Percentiles rank a stretch among this genome's conserved stretches.
Evolutionary conservation across 1,284 basidiomycete species (phyloP).

Genomic region (Inonotus hispidus): DNA sequence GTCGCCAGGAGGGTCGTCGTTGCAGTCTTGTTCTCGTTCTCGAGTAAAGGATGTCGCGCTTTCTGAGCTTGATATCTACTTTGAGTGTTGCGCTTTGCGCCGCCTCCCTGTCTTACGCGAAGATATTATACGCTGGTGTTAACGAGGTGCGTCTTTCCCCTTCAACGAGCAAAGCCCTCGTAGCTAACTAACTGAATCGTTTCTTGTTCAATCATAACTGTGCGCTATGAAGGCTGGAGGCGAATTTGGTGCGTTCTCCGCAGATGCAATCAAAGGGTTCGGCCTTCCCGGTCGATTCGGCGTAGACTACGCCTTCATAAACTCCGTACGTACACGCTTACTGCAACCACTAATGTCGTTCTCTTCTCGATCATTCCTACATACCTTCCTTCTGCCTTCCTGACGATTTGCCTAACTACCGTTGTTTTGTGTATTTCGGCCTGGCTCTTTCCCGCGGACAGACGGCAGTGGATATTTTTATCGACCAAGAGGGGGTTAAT

Average conservation of each 20-base stretch:
- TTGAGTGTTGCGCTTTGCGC: neutral
- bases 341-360: neutral
- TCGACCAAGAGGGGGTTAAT: conserved; percentile 43
- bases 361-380: neutral
- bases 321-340: conserved; percentile 29
- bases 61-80: neutral
- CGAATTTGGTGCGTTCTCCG: conserved; percentile 17
- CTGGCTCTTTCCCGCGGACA: conserved; percentile 16
- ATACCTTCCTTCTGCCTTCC: neutral
- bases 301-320: conserved; percentile 42
- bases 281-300: conserved; percentile 41
- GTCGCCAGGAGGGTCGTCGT: neutral
- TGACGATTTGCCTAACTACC: neutral
- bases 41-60: neutral
- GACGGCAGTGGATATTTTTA: conserved; percentile 41
- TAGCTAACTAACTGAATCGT: neutral
- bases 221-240: conserved; percentile 14
- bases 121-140: conserved; percentile 19
- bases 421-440: neutral
- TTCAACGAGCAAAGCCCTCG: neutral
- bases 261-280: conserved; percentile 3
- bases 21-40: neutral
- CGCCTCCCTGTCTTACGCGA: conserved; percentile 11
- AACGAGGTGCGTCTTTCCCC: conserved; percentile 12
- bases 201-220: neutral